Evolutionary conservation across 1,284 basidiomycete species (phyloP), one percentile per base, ranked within the genome.

Genomic region (Lentinula novae-zelandiae): DNA sequence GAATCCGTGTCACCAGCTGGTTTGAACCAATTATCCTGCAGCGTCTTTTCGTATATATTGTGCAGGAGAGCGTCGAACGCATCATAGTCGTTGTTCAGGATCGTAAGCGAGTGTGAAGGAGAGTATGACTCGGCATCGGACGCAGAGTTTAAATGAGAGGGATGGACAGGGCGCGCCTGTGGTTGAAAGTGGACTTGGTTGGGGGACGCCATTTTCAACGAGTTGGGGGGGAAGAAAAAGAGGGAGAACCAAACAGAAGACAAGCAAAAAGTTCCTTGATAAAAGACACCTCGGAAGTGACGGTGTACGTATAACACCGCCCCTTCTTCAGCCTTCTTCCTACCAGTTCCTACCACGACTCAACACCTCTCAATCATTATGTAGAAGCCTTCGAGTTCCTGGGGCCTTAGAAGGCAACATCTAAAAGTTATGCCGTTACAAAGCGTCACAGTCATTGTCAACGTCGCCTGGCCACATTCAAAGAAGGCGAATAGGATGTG

Each of bases 21-120:
- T 69, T 89, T 88, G 75, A 89, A 89, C 87, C 87, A 90, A 10
- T 86, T 83, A 64, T 88, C 86, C 3, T 83, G 82, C 68, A 87
- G 84, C 0, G 87, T 89, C 82, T 87, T 60, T 36, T 57, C 58
- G 38, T 60, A 63, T 36, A 63, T 60, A 15, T 48, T 57, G 22
- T 63, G 62, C 1, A 63, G 42, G n/a, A 63, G 40, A 4, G 62
- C 62, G 22, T 63, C 62, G 55, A 63, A 63, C 5, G 62, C 62
- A 44, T 63, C 62, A 36, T 63, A 63, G 56, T 63, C 62, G 38
- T 54, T 60, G 48, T 60, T 60, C 3, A 60, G 49, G 46, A 60
- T 60, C 1, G 60, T 60, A 12, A 60, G 59, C 42, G 54, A 56
- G 42, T 56, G 54, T 44, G 54, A 56, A 31, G 54, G 54, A 34